These are phyloP conservation scores for Salicornia ramosissima DNA, from an alignment of 148 eudicot genomes.

Conservation along the genomic window DNA sequence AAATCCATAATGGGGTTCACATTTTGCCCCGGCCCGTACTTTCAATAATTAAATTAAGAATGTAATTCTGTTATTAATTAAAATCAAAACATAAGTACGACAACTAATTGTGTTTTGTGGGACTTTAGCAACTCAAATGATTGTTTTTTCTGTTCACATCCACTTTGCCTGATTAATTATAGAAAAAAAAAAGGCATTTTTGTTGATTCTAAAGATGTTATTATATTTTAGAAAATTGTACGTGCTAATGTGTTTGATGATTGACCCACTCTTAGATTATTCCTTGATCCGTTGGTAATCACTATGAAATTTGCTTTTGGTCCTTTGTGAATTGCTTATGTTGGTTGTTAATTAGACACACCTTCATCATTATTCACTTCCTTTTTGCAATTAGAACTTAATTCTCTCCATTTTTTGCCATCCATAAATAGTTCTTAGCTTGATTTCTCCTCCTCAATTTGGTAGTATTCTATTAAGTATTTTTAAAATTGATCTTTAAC, in stretches of 20 bases:
- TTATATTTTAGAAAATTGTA: not conserved
- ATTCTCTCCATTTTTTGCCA: no score
- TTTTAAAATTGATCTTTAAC: no score
- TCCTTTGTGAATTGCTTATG: constrained; percentile 1
- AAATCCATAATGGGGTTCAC: no score
- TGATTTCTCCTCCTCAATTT: no score
- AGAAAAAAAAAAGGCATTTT: not conserved
- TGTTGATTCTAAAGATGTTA: constrained; percentile 9
- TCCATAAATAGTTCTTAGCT: no score
- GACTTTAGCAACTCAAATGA: constrained; percentile 13
- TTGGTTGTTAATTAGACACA: constrained; percentile 25
- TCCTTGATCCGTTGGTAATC: constrained; percentile 11
- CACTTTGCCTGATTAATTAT: constrained; percentile 6
- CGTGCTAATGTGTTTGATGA: constrained; percentile 9
- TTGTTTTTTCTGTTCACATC: constrained; percentile 9
- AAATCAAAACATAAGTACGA: not conserved
- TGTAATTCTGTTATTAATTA: no score
- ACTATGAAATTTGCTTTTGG: constrained; percentile 4
- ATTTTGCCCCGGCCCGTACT: no score
- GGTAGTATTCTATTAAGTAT: no score
- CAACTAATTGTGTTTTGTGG: constrained; percentile 19
- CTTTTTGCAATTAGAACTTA: not conserved
- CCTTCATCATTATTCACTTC: not conserved
- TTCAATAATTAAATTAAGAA: no score
- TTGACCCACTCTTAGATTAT: constrained; percentile 12